Conservation (phyloP, 169 alveolate species). For the Amoebophrya sp. region DNA sequence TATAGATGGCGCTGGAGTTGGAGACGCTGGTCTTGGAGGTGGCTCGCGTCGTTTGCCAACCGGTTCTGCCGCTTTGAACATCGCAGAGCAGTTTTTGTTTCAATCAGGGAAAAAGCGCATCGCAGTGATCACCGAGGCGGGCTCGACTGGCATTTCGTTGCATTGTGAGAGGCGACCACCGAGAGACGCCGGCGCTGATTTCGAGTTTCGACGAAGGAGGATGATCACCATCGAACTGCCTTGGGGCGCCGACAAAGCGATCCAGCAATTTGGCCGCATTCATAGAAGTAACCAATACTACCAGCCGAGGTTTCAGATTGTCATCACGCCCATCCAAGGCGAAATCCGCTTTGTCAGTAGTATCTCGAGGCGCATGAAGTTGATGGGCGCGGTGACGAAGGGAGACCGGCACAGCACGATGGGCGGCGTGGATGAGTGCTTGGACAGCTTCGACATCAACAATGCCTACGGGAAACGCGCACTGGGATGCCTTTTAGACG, state of each 20-base stretch:
- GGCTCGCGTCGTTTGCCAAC: background rate
- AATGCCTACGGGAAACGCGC: background rate
- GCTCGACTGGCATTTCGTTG: constrained; percentile 21
- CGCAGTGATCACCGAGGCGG: constrained; percentile 34
- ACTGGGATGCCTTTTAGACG: background rate
- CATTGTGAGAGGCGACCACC: background rate
- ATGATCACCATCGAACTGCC: constrained; percentile 30
- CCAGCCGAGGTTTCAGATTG: background rate
- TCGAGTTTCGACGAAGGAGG: background rate
- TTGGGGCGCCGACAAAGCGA: constrained; percentile 32
- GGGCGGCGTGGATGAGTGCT: constrained; percentile 18
- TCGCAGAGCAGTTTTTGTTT: constrained; percentile 24
- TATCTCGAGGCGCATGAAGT: background rate
- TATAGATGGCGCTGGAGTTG: background rate
- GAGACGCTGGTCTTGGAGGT: background rate
- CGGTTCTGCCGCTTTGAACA: background rate
- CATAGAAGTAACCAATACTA: constrained; percentile 15
- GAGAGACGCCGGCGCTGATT: background rate
- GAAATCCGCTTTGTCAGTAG: constrained; percentile 28
- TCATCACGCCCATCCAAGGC: constrained; percentile 27
- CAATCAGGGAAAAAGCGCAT: background rate
- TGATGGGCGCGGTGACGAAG: constrained; percentile 31
- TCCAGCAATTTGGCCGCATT: constrained; percentile 31
- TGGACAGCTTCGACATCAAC: background rate
- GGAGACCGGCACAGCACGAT: constrained; percentile 31